A percentile compares a stretch with the other conserved stretches of the same genome.
phyloP scores from a whole-genome alignment of 352 stramenopile genomes.

The Phytophthora tubulina region DNA sequence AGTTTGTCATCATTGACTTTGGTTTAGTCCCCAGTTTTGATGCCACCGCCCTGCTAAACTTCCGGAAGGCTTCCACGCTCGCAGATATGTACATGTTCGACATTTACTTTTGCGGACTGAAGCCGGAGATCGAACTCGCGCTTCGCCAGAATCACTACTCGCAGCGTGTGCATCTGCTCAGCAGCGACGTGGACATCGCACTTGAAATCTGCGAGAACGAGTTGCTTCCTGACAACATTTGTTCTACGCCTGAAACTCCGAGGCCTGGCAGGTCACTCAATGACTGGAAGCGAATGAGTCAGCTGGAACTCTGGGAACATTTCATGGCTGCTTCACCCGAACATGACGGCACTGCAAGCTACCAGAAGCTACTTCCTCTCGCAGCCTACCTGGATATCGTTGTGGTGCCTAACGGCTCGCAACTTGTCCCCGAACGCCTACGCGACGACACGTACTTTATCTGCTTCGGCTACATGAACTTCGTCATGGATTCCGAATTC shows the following conservation, averaged over 20 bases:
- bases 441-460: constrained; percentile 80
- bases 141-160: constrained; percentile 62
- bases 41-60: constrained; percentile 79
- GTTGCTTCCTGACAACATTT: constrained; percentile 59
- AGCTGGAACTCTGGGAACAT: constrained; percentile 74
- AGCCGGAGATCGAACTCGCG: constrained; percentile 55
- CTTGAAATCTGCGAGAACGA: constrained; percentile 78
- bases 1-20: constrained; percentile 83
- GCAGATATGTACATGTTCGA: constrained; percentile 77
- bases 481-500: constrained; percentile 77
- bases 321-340: constrained; percentile 56
- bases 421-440: constrained; percentile 49
- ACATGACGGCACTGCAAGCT: constrained; percentile 39
- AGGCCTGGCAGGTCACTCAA: constrained; percentile 36
- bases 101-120: constrained; percentile 83
- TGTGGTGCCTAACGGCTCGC: constrained; percentile 50
- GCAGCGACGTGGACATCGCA: constrained; percentile 60
- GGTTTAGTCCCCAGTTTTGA: constrained; percentile 83
- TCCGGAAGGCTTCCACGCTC: constrained; percentile 70
- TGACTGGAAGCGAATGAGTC: constrained; percentile 74
- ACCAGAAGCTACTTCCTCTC: constrained; percentile 68
- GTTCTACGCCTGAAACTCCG: constrained; percentile 38
- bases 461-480: constrained; percentile 79
- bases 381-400: constrained; percentile 72
- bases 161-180: constrained; percentile 57